Percentiles rank a stretch among this genome's conserved stretches.
Conservation (phyloP, 2,329 filamentous ascomycete species). For the Alternaria arborescens region DNA sequence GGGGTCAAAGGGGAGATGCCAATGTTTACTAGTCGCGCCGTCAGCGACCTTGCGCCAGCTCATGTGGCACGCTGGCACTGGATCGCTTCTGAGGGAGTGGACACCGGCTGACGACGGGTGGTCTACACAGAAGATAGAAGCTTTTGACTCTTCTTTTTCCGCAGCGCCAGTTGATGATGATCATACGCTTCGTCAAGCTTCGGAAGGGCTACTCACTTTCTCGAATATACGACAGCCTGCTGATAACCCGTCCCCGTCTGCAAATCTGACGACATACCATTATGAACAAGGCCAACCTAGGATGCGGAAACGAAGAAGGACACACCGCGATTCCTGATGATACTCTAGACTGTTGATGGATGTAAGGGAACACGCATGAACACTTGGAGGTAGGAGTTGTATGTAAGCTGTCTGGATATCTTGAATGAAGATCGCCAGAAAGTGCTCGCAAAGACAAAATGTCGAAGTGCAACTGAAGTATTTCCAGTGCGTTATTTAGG, state of each 20-base stretch:
- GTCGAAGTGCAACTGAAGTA: not conserved
- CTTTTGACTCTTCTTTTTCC: not conserved
- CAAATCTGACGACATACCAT: not conserved
- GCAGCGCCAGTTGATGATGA: not conserved
- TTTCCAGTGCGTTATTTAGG: not conserved
- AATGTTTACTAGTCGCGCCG: conserved; percentile 3
- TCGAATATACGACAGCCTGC: not conserved
- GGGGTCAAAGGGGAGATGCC: conserved; percentile 1
- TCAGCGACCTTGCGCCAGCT: not conserved
- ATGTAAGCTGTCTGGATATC: not conserved
- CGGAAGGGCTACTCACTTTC: not conserved
- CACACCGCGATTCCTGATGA: not conserved
- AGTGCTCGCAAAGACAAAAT: not conserved
- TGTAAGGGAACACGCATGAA: not conserved
- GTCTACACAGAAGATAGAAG: not conserved
- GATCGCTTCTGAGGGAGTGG: not conserved
- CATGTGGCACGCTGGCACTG: not conserved
- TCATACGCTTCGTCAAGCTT: not conserved
- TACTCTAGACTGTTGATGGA: not conserved
- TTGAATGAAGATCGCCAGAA: not conserved
- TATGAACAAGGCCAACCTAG: not conserved
- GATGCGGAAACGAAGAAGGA: not conserved
- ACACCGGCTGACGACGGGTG: not conserved
- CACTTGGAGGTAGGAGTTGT: not conserved
- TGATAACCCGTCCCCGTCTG: not conserved